These are phyloP conservation scores for Protomyces pachydermus DNA, from an alignment of 1,139 yeast species.

Conservation along the genomic window DNA sequence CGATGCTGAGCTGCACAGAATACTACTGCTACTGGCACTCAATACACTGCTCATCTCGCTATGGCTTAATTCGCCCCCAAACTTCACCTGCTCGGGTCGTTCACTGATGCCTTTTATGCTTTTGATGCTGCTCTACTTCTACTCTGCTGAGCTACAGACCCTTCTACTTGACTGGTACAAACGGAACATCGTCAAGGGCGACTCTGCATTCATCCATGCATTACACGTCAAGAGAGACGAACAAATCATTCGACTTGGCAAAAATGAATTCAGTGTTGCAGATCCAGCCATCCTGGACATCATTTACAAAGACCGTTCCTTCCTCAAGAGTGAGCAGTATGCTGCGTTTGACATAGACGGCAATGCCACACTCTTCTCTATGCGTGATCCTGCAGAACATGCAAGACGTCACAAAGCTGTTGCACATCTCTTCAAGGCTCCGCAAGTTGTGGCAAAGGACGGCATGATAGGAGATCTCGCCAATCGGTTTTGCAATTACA, in stretches of 20 bases:
- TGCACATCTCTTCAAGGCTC: slow-evolving; percentile 5
- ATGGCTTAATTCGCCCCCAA: not conserved
- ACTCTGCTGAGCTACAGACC: not conserved
- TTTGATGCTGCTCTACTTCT: not conserved
- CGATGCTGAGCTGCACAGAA: not conserved
- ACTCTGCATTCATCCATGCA: slow-evolving; percentile 16
- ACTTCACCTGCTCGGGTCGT: not conserved
- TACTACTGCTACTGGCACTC: not conserved
- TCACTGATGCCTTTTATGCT: not conserved
- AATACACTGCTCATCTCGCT: not conserved
- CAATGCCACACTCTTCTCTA: slow-evolving; percentile 10
- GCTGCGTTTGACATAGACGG: slow-evolving; percentile 24
- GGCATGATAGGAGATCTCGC: not conserved
- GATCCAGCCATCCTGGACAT: slow-evolving; percentile 20
- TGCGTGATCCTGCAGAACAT: slow-evolving; percentile 21
- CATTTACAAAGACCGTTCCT: slow-evolving; percentile 12
- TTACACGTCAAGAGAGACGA: slow-evolving; percentile 7
- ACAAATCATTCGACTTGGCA: slow-evolving; percentile 15
- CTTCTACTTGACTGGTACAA: slow-evolving; percentile 4
- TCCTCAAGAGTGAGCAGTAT: slow-evolving; percentile 19
- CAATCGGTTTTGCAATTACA: not conserved
- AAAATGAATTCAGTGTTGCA: slow-evolving; percentile 17
- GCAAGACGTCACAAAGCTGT: slow-evolving; percentile 13
- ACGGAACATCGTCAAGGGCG: slow-evolving; percentile 16
- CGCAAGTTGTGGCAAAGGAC: not conserved